phyloP scores from a whole-genome alignment of 1,284 basidiomycete genomes.

The Rhodofomes roseus region DNA sequence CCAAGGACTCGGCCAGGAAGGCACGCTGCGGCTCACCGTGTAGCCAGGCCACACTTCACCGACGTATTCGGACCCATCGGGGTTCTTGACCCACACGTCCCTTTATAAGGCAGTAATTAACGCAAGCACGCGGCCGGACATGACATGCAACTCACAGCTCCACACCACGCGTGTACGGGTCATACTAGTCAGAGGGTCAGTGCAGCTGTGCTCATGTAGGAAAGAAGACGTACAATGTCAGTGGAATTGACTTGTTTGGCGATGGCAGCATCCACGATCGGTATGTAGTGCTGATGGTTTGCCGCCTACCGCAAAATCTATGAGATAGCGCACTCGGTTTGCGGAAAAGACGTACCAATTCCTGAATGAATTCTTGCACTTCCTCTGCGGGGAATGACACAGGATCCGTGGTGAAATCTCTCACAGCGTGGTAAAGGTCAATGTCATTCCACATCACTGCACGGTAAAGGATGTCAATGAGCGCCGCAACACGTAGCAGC shows the following conservation, averaged over 20 bases:
- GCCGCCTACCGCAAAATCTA: constrained; percentile 19
- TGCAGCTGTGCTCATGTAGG: constrained; percentile 11
- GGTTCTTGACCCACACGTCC: constrained; percentile 63
- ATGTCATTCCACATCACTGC: constrained; percentile 77
- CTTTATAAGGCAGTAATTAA: constrained; percentile 28
- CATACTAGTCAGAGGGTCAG: constrained; percentile 32
- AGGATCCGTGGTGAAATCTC: constrained; percentile 70
- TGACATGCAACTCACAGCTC: constrained; percentile 30
- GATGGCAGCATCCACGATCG: constrained; percentile 35
- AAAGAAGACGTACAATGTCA: constrained; percentile 33
- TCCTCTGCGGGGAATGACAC: constrained; percentile 58
- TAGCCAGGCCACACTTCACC: constrained; percentile 65
- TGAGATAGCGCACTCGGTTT: not conserved
- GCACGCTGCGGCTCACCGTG: constrained; percentile 29
- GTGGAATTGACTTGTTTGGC: constrained; percentile 33
- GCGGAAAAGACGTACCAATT: constrained; percentile 43
- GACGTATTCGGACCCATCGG: constrained; percentile 61
- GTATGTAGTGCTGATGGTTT: constrained; percentile 35
- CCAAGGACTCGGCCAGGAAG: not conserved
- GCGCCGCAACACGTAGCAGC: constrained; percentile 1
- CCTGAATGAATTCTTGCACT: constrained; percentile 55
- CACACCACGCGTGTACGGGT: constrained; percentile 40
- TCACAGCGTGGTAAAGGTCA: constrained; percentile 62
- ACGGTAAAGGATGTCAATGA: constrained; percentile 4
- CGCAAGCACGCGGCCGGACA: not conserved